phyloP scores from a whole-genome alignment of 805 yeast genomes.

The Ogataea henricii region DNA sequence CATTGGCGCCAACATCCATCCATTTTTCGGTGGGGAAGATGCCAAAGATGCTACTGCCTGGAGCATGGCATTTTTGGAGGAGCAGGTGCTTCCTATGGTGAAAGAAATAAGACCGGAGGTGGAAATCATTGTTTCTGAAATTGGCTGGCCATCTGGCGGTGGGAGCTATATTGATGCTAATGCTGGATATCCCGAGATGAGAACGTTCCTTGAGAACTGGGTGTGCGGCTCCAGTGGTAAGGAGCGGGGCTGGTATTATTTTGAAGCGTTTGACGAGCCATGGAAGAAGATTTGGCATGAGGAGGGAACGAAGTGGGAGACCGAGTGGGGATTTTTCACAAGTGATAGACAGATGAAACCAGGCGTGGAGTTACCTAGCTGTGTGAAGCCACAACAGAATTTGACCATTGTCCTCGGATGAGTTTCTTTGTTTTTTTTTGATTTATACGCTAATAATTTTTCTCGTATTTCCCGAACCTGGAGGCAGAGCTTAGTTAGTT shows the following conservation, averaged over 20 bases:
- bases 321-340: conserved; percentile 70
- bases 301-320: conserved; percentile 56
- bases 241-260: conserved; percentile 55
- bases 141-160: conserved; percentile 75
- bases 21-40: conserved; percentile 62
- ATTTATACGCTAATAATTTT: neutral
- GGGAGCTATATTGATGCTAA: conserved; percentile 47
- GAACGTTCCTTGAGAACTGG: conserved; percentile 53
- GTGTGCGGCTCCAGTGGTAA: conserved; percentile 44
- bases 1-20: conserved; percentile 65
- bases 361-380: conserved; percentile 44
- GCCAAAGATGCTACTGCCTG: conserved; percentile 52
- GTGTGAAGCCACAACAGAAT: conserved; percentile 19
- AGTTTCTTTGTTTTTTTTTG: neutral
- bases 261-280: conserved; percentile 74
- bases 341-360: conserved; percentile 48
- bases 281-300: conserved; percentile 61
- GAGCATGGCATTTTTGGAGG: conserved; percentile 49
- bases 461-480: conserved; percentile 12
- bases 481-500: conserved; percentile 13
- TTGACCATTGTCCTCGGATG: conserved; percentile 4
- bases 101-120: conserved; percentile 22
- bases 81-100: conserved; percentile 44
- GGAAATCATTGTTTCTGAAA: conserved; percentile 54
- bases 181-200: conserved; percentile 49